Evolutionary conservation across 495 filamentous ascomycete genomes (phyloP).

Genomic region (Mytilinidion resinicola): DNA sequence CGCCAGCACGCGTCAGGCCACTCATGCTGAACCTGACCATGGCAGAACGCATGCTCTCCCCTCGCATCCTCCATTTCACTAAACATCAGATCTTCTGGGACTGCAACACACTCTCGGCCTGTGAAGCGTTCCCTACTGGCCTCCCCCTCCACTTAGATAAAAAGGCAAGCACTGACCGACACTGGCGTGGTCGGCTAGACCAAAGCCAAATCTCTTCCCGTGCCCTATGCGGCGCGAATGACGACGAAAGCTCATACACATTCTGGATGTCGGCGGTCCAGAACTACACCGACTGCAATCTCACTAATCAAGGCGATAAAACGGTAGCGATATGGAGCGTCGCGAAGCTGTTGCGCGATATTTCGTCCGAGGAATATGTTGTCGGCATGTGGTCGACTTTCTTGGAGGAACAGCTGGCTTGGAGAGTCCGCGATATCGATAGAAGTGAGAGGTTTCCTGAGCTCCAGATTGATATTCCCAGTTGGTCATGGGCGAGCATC

Average conservation of each 20-base stretch:
- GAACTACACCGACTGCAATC: constrained; percentile 3
- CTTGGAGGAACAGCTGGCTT: constrained; percentile 5
- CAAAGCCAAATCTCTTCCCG: too few relatives aligned
- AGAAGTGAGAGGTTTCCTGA: neutral
- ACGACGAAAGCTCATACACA: neutral
- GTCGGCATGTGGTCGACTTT: neutral
- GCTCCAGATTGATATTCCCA: neutral
- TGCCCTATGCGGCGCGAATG: neutral
- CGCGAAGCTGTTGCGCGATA: constrained; percentile 5
- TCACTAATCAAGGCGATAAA: constrained; percentile 4
- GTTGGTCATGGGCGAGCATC: constrained; percentile 2
- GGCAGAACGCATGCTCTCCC: constrained; percentile 10
- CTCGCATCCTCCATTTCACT: constrained; percentile 1
- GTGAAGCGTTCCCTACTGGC: constrained; percentile 1
- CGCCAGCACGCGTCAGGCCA: too few relatives aligned
- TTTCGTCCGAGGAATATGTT: neutral
- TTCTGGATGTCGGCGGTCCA: constrained; percentile 1
- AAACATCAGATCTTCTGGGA: constrained; percentile 8
- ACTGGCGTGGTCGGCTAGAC: constrained; percentile 3
- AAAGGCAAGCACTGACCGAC: neutral
- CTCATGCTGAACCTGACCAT: too few relatives aligned
- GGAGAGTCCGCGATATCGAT: neutral
- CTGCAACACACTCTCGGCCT: neutral
- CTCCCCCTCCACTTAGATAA: neutral
- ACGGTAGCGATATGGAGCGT: constrained; percentile 2